Percentiles rank a stretch among this genome's conserved stretches.
Conservation (phyloP, 495 filamentous ascomycete species). For the Lentithecium fluviatile region DNA sequence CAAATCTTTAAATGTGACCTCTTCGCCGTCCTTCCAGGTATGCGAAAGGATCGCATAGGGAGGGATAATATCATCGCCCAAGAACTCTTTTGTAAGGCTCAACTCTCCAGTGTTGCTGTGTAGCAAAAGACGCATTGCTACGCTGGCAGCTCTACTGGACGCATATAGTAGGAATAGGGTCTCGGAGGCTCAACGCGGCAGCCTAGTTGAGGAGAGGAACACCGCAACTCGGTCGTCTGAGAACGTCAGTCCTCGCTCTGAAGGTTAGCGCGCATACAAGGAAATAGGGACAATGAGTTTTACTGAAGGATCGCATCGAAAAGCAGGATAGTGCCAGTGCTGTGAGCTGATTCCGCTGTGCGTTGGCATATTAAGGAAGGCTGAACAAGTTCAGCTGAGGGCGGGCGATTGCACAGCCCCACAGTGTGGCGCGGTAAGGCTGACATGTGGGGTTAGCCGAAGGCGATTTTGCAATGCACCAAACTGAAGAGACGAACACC, state of each 20-base stretch:
- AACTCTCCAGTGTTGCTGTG: conserved; percentile 4
- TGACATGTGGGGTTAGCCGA: conserved; percentile 10
- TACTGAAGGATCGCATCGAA: conserved; percentile 16
- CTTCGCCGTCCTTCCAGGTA: conserved; percentile 3
- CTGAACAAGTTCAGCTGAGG: conserved; percentile 1
- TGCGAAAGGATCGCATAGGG: conserved; percentile 10
- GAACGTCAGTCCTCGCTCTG: conserved; percentile 7
- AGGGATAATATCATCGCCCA: conserved; percentile 1
- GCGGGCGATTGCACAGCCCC: background rate
- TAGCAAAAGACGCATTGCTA: conserved; percentile 14
- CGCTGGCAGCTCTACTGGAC: too few species aligned
- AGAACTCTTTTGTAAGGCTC: background rate
- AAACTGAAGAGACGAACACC: conserved; percentile 11
- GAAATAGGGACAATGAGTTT: conserved; percentile 12
- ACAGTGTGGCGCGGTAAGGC: conserved; percentile 13
- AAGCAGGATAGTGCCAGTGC: conserved; percentile 13
- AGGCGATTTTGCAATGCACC: conserved; percentile 13
- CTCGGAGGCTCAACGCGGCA: conserved; percentile 10
- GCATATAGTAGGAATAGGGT: background rate
- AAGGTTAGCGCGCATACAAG: conserved; percentile 14
- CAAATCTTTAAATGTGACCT: conserved; percentile 10
- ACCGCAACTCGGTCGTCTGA: conserved; percentile 6
- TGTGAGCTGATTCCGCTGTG: conserved; percentile 14
- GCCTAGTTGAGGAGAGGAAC: conserved; percentile 10
- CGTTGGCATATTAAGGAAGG: conserved; percentile 4